phyloP scores from a whole-genome alignment of 2,329 filamentous ascomycete genomes.

The Didymella sp. region DNA sequence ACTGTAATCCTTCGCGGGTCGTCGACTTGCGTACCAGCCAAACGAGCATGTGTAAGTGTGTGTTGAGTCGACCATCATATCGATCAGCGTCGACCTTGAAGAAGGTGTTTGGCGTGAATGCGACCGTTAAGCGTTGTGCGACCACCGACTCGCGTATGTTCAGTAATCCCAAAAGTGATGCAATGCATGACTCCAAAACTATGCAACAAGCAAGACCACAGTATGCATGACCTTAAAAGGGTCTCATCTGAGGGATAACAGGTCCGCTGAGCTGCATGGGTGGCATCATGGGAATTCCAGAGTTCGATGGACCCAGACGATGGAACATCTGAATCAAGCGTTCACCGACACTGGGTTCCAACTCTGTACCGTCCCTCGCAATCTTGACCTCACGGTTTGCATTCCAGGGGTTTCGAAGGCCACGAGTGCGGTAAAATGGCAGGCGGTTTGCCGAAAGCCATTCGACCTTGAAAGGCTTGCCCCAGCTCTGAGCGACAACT shows the following conservation, averaged over 20 bases:
- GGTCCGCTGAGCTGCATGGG: slow-evolving; percentile 32
- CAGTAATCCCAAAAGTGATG: not conserved
- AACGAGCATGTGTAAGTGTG: not conserved
- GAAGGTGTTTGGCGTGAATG: not conserved
- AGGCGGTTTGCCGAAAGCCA: slow-evolving; percentile 86
- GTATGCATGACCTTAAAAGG: slow-evolving; percentile 27
- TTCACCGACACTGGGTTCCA: slow-evolving; percentile 82
- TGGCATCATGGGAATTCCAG: slow-evolving; percentile 30
- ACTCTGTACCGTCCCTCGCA: slow-evolving; percentile 89
- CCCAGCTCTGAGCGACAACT: slow-evolving; percentile 70
- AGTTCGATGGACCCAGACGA: slow-evolving; percentile 41
- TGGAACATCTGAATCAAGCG: slow-evolving; percentile 80
- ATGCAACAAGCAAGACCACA: not conserved
- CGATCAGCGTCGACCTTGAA: not conserved
- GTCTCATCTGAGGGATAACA: slow-evolving; percentile 40
- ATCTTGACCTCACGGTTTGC: slow-evolving; percentile 96
- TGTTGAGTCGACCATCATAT: not conserved
- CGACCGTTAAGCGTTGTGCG: not conserved
- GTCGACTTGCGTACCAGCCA: slow-evolving; percentile 6
- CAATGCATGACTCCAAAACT: slow-evolving; percentile 2
- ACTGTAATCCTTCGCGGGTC: slow-evolving; percentile 3
- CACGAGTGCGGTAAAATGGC: slow-evolving; percentile 87
- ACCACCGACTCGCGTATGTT: not conserved
- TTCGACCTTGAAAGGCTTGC: slow-evolving; percentile 88
- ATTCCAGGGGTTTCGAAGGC: slow-evolving; percentile 92